phyloP scores from a whole-genome alignment of 176 grass and related monocot genomes.

The Lolium rigidum region DNA sequence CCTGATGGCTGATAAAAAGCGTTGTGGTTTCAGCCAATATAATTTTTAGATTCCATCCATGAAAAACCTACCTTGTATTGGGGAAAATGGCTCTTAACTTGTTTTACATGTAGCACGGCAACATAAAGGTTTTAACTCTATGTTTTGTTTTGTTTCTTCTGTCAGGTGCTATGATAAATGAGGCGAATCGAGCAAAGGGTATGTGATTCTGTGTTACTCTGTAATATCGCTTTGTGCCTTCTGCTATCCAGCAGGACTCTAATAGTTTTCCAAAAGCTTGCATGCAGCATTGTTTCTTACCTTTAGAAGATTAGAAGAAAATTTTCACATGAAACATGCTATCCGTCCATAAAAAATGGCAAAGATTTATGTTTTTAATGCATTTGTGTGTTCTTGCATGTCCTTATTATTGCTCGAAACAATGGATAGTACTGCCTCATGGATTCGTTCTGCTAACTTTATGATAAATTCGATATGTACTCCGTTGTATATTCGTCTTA shows the following conservation, averaged over 20 bases:
- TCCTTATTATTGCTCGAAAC: background rate
- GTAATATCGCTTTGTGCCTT: background rate
- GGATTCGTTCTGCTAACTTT: background rate
- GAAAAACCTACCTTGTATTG: too few species aligned
- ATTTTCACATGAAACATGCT: background rate
- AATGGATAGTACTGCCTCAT: background rate
- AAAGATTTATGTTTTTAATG: too few species aligned
- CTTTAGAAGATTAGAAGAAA: background rate
- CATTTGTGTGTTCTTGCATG: background rate
- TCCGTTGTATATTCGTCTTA: background rate
- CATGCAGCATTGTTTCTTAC: background rate
- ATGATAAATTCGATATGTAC: too few species aligned
- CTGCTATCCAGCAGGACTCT: background rate
- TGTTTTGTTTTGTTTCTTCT: conserved; percentile 27
- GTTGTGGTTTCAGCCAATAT: too few species aligned
- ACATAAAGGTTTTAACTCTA: background rate
- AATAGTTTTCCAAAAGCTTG: background rate
- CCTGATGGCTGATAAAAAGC: background rate
- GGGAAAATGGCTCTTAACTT: too few species aligned
- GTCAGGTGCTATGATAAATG: conserved; percentile 77
- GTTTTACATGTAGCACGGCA: background rate
- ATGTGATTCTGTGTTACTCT: conserved; percentile 22
- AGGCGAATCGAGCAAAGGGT: conserved; percentile 94
- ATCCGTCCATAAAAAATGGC: background rate
- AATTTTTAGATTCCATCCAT: background rate